Evolutionary conservation across 2,329 filamentous ascomycete species (phyloP).

Genomic region (Emericellopsis atlantica): DNA sequence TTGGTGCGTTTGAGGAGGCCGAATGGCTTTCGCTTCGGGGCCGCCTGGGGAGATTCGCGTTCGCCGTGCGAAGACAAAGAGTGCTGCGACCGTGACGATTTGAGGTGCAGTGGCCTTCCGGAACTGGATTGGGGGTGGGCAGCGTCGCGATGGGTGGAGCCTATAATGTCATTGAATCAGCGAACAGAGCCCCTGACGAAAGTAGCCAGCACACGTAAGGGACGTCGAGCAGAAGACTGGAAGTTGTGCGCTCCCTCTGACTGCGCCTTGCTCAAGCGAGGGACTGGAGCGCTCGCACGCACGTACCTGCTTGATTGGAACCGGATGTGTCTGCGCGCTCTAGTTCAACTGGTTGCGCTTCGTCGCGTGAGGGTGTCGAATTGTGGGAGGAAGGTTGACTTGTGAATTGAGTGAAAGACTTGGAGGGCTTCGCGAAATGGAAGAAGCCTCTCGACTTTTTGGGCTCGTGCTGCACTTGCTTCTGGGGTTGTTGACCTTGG

Average conservation of each 20-base stretch:
- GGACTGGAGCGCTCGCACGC: constrained; percentile 4
- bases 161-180: not conserved
- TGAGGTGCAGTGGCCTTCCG: not conserved
- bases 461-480: constrained; percentile 18
- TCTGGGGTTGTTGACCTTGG: not conserved
- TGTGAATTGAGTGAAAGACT: constrained; percentile 21
- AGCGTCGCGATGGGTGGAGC: not conserved
- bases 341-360: constrained; percentile 21
- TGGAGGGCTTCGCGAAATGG: constrained; percentile 34
- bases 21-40: constrained; percentile 40
- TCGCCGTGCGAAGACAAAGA: constrained; percentile 38
- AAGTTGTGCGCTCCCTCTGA: no score
- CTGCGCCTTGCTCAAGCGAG: no score
- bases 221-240: no score
- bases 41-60: constrained; percentile 23
- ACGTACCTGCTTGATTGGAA: constrained; percentile 20
- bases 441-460: constrained; percentile 37
- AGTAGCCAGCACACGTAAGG: no score
- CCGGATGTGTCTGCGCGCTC: constrained; percentile 14
- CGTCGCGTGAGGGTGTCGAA: constrained; percentile 21
- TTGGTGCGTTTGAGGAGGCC: constrained; percentile 35
- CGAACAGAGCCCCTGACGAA: not conserved
- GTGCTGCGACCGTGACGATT: constrained; percentile 33
- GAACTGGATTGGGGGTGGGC: not conserved
- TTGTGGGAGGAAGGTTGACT: constrained; percentile 14